A percentile compares a stretch with the other conserved stretches of the same genome.
phyloP scores from a whole-genome alignment of 768 basidiomycete species.

The Cystobasidium onofrii region DNA sequence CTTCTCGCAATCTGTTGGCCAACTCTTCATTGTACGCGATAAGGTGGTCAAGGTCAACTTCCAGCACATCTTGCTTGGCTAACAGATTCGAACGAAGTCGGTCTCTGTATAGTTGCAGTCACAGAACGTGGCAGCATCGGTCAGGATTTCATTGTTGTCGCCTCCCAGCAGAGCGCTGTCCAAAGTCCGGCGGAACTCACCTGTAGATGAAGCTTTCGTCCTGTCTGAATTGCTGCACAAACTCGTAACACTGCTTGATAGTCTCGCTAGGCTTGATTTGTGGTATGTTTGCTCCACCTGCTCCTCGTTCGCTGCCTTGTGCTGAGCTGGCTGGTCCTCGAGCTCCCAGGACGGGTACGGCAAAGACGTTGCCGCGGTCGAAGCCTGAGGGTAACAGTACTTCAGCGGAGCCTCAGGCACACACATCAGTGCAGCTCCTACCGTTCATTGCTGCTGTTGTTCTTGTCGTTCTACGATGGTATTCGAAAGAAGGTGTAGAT shows the following conservation, averaged over 20 bases:
- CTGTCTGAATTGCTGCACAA: constrained; percentile 76
- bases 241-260: constrained; percentile 51
- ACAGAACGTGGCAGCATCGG: not conserved
- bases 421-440: no score
- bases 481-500: not conserved
- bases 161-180: not conserved
- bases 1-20: constrained; percentile 79
- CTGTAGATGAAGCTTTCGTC: constrained; percentile 88
- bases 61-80: constrained; percentile 73
- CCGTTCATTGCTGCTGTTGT: not conserved
- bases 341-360: constrained; percentile 32
- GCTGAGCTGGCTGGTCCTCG: constrained; percentile 3
- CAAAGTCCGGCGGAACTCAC: constrained; percentile 47
- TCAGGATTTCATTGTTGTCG: not conserved
- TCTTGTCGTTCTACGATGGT: no score
- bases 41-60: constrained; percentile 66
- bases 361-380: constrained; percentile 21
- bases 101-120: constrained; percentile 64
- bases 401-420: not conserved
- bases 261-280: constrained; percentile 31
- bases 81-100: constrained; percentile 80
- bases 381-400: not conserved
- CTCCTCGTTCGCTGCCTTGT: not conserved
- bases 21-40: constrained; percentile 83
- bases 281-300: not conserved